A percentile compares a stretch with the other conserved stretches of the same genome.
phyloP scores from a whole-genome alignment of 768 basidiomycete species.

The Leccinum barrowsii region DNA sequence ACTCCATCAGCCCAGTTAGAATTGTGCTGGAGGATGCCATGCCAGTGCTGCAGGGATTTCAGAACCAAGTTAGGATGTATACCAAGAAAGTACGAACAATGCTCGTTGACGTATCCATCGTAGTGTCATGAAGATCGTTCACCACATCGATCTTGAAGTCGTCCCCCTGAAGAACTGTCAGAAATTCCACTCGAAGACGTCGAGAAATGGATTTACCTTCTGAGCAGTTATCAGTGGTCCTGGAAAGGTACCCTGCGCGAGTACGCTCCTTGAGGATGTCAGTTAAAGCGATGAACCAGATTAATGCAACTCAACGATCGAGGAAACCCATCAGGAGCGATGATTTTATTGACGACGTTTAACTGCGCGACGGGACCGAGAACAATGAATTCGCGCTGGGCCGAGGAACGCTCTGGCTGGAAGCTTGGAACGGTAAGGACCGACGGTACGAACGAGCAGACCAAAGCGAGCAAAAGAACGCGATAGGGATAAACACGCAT shows the following conservation, averaged over 20 bases:
- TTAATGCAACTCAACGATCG: conserved; percentile 31
- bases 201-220: conserved; percentile 26
- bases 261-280: conserved; percentile 32
- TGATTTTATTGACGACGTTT: conserved; percentile 37
- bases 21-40: conserved; percentile 43
- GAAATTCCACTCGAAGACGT: not conserved
- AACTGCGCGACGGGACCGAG: conserved; percentile 29
- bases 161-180: conserved; percentile 30
- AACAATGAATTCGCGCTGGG: not conserved
- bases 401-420: not conserved
- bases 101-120: conserved; percentile 49
- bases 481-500: not conserved
- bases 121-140: conserved; percentile 41
- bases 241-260: conserved; percentile 42
- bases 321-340: conserved; percentile 48
- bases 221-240: conserved; percentile 41
- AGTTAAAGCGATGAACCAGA: not conserved
- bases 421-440: not conserved
- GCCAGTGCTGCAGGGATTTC: conserved; percentile 45
- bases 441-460: not conserved
- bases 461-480: conserved; percentile 1
- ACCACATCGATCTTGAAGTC: conserved; percentile 41
- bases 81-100: conserved; percentile 36
- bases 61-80: not conserved
- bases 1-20: conserved; percentile 47